Base-by-base conservation (phyloP, 257 asterid genomes). In the Verbena officinalis region DNA sequence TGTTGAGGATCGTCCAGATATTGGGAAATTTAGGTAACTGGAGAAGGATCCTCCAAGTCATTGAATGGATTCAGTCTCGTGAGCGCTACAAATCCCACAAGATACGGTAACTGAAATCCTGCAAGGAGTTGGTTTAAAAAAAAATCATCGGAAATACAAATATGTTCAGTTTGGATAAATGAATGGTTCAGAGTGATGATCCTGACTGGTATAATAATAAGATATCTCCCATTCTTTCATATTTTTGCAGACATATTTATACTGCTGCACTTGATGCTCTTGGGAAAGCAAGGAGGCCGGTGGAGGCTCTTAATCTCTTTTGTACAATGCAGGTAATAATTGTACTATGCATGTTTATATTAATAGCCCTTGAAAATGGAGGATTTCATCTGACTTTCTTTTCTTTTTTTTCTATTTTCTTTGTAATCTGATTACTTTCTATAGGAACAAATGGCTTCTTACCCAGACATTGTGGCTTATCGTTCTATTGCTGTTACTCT, bases 201-300 rank as follows among this genome's bases (percentile, higher is more conserved):
- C 39, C 52, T 52, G 42, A 15, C 36, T 45, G 24, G 24, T 30
- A 62, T 31, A 21, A 19, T 66, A 20, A 27, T 44, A 17, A 36
- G 31, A 20, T 62, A 33, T 27, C 17, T 38, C 22, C 55, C 56
- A 6, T 75, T 50, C 31, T 31, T 33, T 67, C 15, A 3, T 59
- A 50, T 4, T 16, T 56, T 68, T 70, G 75, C 76, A 92, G 98
- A 70, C 65, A 76, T 59, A 68, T 92, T 50, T 89, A 87, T 59
- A 92, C 95, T 53, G 85, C 97, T 73, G 96, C 97, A 15, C 75
- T 91, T 61, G 87, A 86, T 85, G 97, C 84, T 60, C 90, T 89
- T 73, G 95, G 95, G 36, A 91, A 89, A 75, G 90, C 98, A 8
- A 87, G 83, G 79, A 84, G 97, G 75, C 96, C 98, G 22, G 96